Conservation (phyloP, 2,329 filamentous ascomycete genomes). For the Ceratocystiopsis brevicomis region DNA sequence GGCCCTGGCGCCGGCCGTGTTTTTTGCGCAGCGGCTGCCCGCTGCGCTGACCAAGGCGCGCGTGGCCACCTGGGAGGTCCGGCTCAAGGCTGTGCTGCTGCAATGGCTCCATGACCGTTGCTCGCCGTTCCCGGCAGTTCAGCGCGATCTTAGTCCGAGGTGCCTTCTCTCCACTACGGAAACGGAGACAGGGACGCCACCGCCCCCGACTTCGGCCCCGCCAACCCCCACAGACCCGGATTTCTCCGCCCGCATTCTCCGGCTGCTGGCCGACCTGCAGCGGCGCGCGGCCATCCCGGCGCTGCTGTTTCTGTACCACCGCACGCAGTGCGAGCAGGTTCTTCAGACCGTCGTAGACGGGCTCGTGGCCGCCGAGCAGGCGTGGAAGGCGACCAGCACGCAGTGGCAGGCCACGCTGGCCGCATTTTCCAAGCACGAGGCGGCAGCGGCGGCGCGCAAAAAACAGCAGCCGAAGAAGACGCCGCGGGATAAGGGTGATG, state of each 20-base stretch:
- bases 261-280: conserved; percentile 41
- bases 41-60: conserved; percentile 39
- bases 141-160: conserved; percentile 23
- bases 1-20: conserved; percentile 27
- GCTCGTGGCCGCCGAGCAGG: conserved; percentile 32
- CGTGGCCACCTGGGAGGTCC: conserved; percentile 44
- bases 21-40: conserved; percentile 19
- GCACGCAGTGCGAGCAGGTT: conserved; percentile 42
- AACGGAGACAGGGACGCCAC: too few relatives aligned
- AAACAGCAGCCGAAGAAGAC: conserved; percentile 15
- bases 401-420: conserved; percentile 42
- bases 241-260: conserved; percentile 9
- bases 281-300: conserved; percentile 46
- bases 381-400: conserved; percentile 35
- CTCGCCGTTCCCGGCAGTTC: conserved; percentile 24
- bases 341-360: conserved; percentile 30
- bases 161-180: too few relatives aligned
- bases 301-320: conserved; percentile 62
- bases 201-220: too few relatives aligned
- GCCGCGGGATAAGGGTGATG: conserved; percentile 19
- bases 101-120: conserved; percentile 37
- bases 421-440: conserved; percentile 31
- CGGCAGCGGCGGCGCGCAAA: conserved; percentile 17
- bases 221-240: too few relatives aligned
- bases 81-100: conserved; percentile 37